phyloP scores from a whole-genome alignment of 2,329 filamentous ascomycete genomes.

The Paraphaeosphaeria sporulosa region DNA sequence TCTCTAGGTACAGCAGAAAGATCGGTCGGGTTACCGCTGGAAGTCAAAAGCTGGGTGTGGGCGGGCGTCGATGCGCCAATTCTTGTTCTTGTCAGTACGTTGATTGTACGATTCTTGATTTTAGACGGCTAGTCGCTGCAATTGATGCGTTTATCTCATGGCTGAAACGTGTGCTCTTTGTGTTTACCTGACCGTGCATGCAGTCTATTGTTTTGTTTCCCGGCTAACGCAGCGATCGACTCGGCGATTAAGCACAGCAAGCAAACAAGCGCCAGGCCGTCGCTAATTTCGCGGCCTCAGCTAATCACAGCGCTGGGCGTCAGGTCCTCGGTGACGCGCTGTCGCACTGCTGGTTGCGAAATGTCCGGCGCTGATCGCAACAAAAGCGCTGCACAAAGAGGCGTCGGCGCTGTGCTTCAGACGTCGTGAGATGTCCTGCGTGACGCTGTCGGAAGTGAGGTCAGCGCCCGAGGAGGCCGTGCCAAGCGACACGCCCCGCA shows the following conservation, averaged over 20 bases:
- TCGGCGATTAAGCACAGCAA: neutral
- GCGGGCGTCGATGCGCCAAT: constrained; percentile 15
- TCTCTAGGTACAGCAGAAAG: constrained; percentile 13
- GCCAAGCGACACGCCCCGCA: neutral
- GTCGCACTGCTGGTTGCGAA: neutral
- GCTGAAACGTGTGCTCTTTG: neutral
- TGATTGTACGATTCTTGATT: constrained; percentile 32
- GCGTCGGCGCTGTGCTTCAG: neutral
- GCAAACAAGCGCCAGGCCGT: neutral
- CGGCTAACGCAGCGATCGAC: neutral
- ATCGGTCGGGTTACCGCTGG: constrained; percentile 19
- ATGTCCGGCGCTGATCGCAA: neutral
- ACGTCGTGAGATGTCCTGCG: neutral
- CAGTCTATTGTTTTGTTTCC: neutral
- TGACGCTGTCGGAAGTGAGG: constrained; percentile 2
- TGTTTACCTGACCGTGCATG: neutral
- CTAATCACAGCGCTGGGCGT: constrained; percentile 3
- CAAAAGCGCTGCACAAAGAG: neutral
- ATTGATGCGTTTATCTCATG: constrained; percentile 19
- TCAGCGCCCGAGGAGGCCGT: neutral
- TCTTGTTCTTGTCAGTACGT: constrained; percentile 27
- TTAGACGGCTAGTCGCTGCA: constrained; percentile 16
- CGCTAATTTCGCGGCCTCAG: constrained; percentile 7
- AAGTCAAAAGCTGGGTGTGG: constrained; percentile 13
- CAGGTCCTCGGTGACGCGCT: neutral